Conservation (phyloP, 2,329 filamentous ascomycete species). For the Colletotrichum cuscutae region DNA sequence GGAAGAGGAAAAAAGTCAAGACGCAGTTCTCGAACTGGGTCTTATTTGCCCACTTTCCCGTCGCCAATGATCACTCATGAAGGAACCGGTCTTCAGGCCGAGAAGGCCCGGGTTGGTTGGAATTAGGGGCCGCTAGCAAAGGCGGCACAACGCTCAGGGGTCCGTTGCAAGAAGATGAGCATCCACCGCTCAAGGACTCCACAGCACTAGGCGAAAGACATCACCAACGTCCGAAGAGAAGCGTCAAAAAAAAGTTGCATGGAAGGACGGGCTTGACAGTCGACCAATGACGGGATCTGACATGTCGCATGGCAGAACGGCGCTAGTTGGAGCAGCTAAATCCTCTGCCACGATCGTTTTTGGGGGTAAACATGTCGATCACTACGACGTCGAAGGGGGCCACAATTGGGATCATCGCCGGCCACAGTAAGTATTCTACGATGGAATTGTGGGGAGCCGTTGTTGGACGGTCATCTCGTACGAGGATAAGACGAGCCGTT, state of each 20-base stretch:
- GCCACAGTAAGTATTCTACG: neutral
- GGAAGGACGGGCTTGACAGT: neutral
- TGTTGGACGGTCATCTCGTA: constrained; percentile 3
- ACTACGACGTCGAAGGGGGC: neutral
- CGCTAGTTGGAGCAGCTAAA: neutral
- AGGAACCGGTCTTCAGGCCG: neutral
- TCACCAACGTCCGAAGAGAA: constrained; percentile 11
- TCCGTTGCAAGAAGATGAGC: constrained; percentile 1
- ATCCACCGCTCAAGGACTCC: constrained; percentile 2
- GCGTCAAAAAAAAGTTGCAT: neutral
- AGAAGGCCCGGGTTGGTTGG: neutral
- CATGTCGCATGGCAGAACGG: neutral
- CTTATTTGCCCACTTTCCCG: neutral
- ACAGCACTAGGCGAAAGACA: constrained; percentile 32
- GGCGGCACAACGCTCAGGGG: neutral
- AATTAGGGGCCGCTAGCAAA: neutral
- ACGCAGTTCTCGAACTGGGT: neutral
- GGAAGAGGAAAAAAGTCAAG: neutral
- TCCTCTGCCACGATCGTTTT: neutral
- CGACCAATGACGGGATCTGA: neutral
- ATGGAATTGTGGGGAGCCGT: neutral
- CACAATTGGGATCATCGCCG: constrained; percentile 24
- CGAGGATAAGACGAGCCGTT: neutral
- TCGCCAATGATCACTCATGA: constrained; percentile 1
- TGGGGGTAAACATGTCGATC: constrained; percentile 31